These are phyloP conservation scores for Heterobasidion occidentale DNA, from an alignment of 1,284 basidiomycete species.

Conservation along the genomic window DNA sequence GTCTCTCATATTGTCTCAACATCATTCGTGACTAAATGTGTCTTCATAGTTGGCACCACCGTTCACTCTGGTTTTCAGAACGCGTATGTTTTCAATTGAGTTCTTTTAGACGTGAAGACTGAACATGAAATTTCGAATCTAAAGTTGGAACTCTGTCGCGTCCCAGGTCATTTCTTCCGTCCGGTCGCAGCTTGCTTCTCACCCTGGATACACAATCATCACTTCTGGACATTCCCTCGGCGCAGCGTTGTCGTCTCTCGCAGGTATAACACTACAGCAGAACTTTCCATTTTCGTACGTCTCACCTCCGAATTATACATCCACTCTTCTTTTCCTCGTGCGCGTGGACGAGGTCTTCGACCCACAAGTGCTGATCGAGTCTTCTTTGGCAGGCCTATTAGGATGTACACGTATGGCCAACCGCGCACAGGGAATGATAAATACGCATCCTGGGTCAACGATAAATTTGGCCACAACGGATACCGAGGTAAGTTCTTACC, in stretches of 20 bases:
- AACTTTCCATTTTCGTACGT: slow-evolving; percentile 30
- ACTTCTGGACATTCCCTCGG: slow-evolving; percentile 1
- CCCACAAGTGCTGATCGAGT: not conserved
- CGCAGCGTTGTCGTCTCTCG: not conserved
- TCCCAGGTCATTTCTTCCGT: slow-evolving; percentile 19
- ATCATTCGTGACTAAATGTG: not conserved
- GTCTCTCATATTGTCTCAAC: not conserved
- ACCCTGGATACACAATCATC: slow-evolving; percentile 28
- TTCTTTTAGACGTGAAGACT: not conserved
- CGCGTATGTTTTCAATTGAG: slow-evolving; percentile 23
- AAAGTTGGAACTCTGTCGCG: slow-evolving; percentile 39
- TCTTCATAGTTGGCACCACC: slow-evolving; percentile 23
- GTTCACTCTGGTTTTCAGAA: slow-evolving; percentile 38
- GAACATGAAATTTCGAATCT: not conserved
- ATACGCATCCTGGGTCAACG: slow-evolving; percentile 35
- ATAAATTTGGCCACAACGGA: slow-evolving; percentile 26
- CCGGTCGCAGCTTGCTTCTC: slow-evolving; percentile 13
- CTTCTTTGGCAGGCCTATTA: slow-evolving; percentile 18
- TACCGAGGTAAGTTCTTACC: slow-evolving; percentile 13
- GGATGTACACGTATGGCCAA: slow-evolving; percentile 39
- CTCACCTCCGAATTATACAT: not conserved
- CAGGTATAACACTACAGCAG: slow-evolving; percentile 26
- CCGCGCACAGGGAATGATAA: slow-evolving; percentile 37
- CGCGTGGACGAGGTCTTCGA: too few relatives aligned
- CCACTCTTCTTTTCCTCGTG: not conserved